These are phyloP conservation scores for Colletotrichum gigasporum DNA, from an alignment of 2,329 filamentous ascomycete species.

Conservation along the genomic window DNA sequence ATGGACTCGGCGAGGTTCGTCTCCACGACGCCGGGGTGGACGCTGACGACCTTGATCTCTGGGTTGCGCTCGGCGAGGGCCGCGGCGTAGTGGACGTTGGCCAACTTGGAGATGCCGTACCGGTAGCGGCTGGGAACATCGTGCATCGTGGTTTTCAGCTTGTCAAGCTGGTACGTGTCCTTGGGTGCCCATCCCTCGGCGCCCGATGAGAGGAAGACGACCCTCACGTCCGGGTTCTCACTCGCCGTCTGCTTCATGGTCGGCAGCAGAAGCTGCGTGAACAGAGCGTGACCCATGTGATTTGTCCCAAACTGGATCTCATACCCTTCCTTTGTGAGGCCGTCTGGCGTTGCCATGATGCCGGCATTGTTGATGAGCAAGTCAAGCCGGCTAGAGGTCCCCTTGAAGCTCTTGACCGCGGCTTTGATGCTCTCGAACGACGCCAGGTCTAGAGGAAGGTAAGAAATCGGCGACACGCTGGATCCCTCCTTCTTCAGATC, in stretches of 20 bases:
- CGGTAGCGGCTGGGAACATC: slow-evolving; percentile 36
- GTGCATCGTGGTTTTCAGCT: slow-evolving; percentile 37
- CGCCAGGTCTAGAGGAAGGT: slow-evolving; percentile 24
- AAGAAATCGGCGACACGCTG: neutral
- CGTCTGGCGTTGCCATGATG: slow-evolving; percentile 38
- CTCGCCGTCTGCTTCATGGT: slow-evolving; percentile 35
- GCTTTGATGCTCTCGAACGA: slow-evolving; percentile 30
- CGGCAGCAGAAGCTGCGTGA: slow-evolving; percentile 37
- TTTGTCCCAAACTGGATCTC: slow-evolving; percentile 44
- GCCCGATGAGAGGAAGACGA: slow-evolving; percentile 41
- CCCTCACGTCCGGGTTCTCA: slow-evolving; percentile 36
- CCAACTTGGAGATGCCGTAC: slow-evolving; percentile 45
- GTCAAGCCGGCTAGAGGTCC: slow-evolving; percentile 38
- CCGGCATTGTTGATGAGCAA: slow-evolving; percentile 41
- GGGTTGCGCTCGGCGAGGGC: slow-evolving; percentile 41
- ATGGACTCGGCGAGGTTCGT: slow-evolving; percentile 37
- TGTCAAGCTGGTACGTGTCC: slow-evolving; percentile 42
- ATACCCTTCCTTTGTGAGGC: slow-evolving; percentile 39
- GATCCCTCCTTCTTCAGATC: slow-evolving; percentile 1
- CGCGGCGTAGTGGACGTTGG: slow-evolving; percentile 42
- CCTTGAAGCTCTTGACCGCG: slow-evolving; percentile 26
- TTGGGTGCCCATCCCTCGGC: slow-evolving; percentile 36
- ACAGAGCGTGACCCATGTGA: slow-evolving; percentile 39
- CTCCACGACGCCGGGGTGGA: slow-evolving; percentile 42
- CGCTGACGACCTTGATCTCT: slow-evolving; percentile 37